phyloP scores from a whole-genome alignment of 139 green algal genomes.

The Asterochloris erici region DNA sequence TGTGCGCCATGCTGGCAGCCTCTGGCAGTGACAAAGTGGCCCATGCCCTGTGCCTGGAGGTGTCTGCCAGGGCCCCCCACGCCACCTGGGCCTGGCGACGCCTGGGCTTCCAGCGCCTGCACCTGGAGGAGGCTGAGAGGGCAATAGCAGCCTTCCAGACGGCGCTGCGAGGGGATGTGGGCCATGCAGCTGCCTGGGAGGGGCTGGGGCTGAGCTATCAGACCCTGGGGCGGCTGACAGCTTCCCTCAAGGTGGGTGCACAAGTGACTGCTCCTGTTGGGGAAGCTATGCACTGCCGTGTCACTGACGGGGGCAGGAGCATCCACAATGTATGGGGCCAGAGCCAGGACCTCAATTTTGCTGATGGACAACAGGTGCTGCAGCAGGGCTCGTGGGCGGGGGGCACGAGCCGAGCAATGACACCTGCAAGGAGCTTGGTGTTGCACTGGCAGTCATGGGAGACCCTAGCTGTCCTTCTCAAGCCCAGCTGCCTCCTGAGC shows the following conservation, averaged over 20 bases:
- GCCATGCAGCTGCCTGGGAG: constrained; percentile 57
- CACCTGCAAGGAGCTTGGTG: too few relatives aligned
- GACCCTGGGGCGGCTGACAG: constrained; percentile 29
- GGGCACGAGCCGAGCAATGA: too few relatives aligned
- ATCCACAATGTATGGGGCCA: background rate
- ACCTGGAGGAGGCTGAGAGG: constrained; percentile 13
- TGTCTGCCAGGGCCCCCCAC: constrained; percentile 4
- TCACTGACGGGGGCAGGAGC: too few relatives aligned
- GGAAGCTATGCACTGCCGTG: too few relatives aligned
- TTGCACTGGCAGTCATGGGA: too few relatives aligned
- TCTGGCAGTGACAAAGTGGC: constrained; percentile 24
- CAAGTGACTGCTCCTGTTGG: too few relatives aligned
- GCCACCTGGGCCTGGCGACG: constrained; percentile 28
- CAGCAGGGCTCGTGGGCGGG: too few relatives aligned
- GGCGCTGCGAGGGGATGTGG: constrained; percentile 34
- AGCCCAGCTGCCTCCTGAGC: too few relatives aligned
- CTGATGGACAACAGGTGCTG: too few relatives aligned
- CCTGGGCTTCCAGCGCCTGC: constrained; percentile 18
- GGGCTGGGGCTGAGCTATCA: constrained; percentile 58
- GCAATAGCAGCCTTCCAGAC: constrained; percentile 40
- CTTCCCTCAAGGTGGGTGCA: constrained; percentile 58
- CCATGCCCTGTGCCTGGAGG: constrained; percentile 37
- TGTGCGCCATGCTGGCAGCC: constrained; percentile 38
- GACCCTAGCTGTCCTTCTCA: too few relatives aligned
- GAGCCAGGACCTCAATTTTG: too few relatives aligned